These are phyloP conservation scores for Pythium aristosporum DNA, from an alignment of 352 stramenopile species.

Conservation along the genomic window DNA sequence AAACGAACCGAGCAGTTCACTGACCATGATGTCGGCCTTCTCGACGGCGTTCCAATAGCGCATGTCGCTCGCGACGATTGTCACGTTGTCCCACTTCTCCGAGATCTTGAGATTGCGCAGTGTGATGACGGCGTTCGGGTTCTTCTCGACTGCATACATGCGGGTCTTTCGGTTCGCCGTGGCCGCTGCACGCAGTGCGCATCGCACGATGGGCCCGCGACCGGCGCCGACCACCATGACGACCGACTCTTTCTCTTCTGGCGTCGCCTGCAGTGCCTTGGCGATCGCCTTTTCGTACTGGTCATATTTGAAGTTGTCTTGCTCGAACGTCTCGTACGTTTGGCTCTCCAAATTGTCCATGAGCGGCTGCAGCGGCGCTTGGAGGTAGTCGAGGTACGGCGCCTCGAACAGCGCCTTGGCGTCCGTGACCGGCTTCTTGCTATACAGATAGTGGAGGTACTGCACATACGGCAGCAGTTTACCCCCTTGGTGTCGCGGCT, in stretches of 20 bases:
- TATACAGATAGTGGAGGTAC: slow-evolving; percentile 94
- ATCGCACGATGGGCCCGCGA: slow-evolving; percentile 93
- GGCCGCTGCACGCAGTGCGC: slow-evolving; percentile 72
- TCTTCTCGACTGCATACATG: slow-evolving; percentile 98
- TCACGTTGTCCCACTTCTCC: slow-evolving; percentile 85
- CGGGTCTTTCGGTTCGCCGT: slow-evolving; percentile 66
- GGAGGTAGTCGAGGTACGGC: slow-evolving; percentile 96
- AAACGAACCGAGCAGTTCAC: slow-evolving; percentile 96
- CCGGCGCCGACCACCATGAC: slow-evolving; percentile 93
- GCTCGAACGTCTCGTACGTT: slow-evolving; percentile 99
- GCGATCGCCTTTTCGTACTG: slow-evolving; percentile 95
- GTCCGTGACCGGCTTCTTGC: slow-evolving; percentile 52
- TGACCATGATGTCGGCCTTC: slow-evolving; percentile 95
- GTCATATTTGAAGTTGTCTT: slow-evolving; percentile 98
- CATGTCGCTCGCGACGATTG: slow-evolving; percentile 88
- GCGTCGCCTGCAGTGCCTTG: slow-evolving; percentile 62
- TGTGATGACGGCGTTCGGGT: slow-evolving; percentile 97
- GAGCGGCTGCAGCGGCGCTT: slow-evolving; percentile 96
- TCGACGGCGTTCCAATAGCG: slow-evolving; percentile 74
- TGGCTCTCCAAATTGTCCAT: slow-evolving; percentile 98
- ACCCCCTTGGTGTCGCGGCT: slow-evolving; percentile 55
- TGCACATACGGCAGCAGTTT: slow-evolving; percentile 88
- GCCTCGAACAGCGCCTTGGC: slow-evolving; percentile 90
- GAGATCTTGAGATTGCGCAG: slow-evolving; percentile 81
- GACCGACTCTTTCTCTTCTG: slow-evolving; percentile 66